Evolutionary conservation across 768 basidiomycete genomes (phyloP).

Genomic region (Mycena leptocephala): DNA sequence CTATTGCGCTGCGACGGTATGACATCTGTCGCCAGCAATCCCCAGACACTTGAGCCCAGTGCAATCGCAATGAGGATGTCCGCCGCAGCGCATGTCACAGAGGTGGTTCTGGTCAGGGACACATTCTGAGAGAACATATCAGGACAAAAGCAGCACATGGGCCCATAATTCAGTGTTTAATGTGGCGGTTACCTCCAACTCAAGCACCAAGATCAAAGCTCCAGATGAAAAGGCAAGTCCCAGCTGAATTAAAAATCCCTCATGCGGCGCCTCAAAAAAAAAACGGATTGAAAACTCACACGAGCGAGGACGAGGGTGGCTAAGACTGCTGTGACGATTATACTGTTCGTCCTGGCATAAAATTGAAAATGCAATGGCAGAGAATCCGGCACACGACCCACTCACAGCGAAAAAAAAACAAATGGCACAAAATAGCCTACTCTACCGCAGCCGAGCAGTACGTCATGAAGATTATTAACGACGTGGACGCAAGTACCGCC

Average conservation of each 20-base stretch:
- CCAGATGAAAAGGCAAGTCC: not conserved
- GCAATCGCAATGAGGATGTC: constrained; percentile 5
- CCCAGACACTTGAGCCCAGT: constrained; percentile 1
- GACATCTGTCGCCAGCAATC: constrained; percentile 1
- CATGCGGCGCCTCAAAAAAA: not conserved
- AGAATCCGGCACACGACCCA: not conserved
- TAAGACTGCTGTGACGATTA: not conserved
- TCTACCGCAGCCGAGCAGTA: constrained; percentile 12
- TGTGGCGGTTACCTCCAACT: not conserved
- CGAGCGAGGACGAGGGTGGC: not conserved
- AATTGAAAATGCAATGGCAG: not conserved
- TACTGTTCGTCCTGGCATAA: not conserved
- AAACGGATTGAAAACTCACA: not conserved
- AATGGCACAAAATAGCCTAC: constrained; percentile 3
- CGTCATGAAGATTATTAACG: not conserved
- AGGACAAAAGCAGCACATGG: not conserved
- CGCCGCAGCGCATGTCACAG: constrained; percentile 10
- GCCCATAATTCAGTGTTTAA: not conserved
- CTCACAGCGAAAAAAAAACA: constrained; percentile 7
- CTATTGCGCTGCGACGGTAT: not conserved
- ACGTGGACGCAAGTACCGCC: not conserved
- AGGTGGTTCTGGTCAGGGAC: not conserved
- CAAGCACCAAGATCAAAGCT: constrained; percentile 2
- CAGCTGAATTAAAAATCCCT: not conserved
- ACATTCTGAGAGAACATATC: not conserved